Evolutionary conservation across 371 early-diverging fungal species (phyloP), one percentile per base, ranked within the genome.

Genomic region (Mortierella sp.): DNA sequence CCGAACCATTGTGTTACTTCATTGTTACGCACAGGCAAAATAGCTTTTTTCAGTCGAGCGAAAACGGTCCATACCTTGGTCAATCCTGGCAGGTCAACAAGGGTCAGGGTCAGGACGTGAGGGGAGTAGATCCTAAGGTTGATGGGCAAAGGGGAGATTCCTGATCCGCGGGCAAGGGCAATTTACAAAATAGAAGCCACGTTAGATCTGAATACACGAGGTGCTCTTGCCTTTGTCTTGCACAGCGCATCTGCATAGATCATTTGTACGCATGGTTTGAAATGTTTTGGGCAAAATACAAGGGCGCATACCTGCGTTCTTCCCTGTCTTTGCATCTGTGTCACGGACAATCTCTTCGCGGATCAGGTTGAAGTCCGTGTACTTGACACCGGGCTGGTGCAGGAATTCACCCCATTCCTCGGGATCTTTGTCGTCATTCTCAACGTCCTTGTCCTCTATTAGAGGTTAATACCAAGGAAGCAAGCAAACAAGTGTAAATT

Each of bases 1-100:
- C n/a, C n/a, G n/a, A n/a, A n/a, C n/a, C n/a, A 64, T 52, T 48
- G 37, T 34, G 37, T 34, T 34, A 66, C 75, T 67, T 78, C 54
- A n/a, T 81, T 56, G 23, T 8, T 53, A 34, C 37, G 37, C 37
- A 7, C 7, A 11, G 37, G 37, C 37, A 14, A 34, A 4, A 34
- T 11, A 34, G 37, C 14, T 34, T 1, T 7, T 34, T 41, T 30
- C 15, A 26, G 26, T 9, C 21, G 31, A 1, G n/a, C 37, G 14
- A 34, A 34, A 34, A 14, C 37, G 37, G 37, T 4, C 37, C 24
- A 12, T 67, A 72, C 90, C 90, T 94, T 99, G 56, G 97, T 99
- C 79, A 97, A 81, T 44, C 99, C 99, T 26, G 99, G 99, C 61
- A 99, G 84, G 82, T 99, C 99, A 21, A 99, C 94, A 70, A 99